Percentiles rank a stretch among this genome's conserved stretches.
Evolutionary conservation across 1,139 yeast genomes (phyloP).

Genomic region (Tardiomyces blankii): DNA sequence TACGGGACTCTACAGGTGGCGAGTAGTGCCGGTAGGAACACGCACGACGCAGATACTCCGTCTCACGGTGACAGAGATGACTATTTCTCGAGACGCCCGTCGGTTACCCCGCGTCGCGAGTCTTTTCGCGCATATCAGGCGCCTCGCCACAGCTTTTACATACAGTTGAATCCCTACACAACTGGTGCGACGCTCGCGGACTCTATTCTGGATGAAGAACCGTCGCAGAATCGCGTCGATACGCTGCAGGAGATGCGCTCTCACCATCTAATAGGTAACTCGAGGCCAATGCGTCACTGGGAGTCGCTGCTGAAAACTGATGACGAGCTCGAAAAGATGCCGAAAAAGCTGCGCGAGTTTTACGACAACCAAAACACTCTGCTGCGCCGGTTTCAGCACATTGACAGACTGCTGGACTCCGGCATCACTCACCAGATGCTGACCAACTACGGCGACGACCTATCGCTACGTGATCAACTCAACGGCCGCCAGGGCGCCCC

Average conservation of each 20-base stretch:
- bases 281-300: conserved; percentile 42
- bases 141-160: too few species aligned
- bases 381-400: conserved; percentile 45
- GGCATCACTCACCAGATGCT: conserved; percentile 61
- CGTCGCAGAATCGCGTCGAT: too few species aligned
- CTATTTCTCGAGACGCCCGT: too few species aligned
- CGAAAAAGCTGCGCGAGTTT: conserved; percentile 14
- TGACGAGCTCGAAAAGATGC: conserved; percentile 16
- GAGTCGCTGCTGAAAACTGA: conserved; percentile 21
- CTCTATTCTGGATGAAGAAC: too few species aligned
- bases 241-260: conserved; percentile 41
- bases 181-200: too few species aligned
- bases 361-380: conserved; percentile 42
- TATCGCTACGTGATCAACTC: conserved; percentile 6
- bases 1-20: too few species aligned
- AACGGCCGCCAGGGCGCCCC: conserved; percentile 10
- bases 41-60: too few species aligned
- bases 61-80: too few species aligned
- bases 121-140: too few species aligned
- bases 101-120: too few species aligned
- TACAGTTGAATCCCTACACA: too few species aligned
- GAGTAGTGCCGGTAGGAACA: too few species aligned
- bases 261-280: conserved; percentile 43
- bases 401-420: conserved; percentile 59
- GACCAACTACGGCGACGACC: conserved; percentile 43